Conservation (phyloP, 768 basidiomycete genomes). For the Termitomyces heimii region DNA sequence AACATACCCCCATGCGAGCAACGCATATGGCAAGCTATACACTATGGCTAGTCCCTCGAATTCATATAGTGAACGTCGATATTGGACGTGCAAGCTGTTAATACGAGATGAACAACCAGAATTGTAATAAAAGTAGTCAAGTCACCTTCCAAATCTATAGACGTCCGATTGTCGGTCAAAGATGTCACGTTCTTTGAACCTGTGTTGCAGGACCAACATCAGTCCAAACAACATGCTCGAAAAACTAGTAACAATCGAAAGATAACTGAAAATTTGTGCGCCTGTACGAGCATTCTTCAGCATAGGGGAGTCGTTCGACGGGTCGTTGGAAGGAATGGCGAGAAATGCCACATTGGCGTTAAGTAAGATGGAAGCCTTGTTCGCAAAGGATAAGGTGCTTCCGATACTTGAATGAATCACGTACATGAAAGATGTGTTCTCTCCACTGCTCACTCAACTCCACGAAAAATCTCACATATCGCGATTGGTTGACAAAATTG, state of each 20-base stretch:
- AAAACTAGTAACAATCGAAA: slow-evolving; percentile 36
- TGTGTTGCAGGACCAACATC: too few relatives aligned
- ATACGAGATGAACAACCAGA: not conserved
- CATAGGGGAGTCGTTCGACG: slow-evolving; percentile 21
- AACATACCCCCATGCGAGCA: slow-evolving; percentile 7
- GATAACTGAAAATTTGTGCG: slow-evolving; percentile 35
- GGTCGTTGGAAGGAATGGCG: slow-evolving; percentile 33
- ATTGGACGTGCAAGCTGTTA: not conserved
- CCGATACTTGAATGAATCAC: slow-evolving; percentile 3
- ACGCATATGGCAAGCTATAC: slow-evolving; percentile 7
- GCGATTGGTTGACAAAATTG: slow-evolving; percentile 23
- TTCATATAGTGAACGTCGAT: not conserved
- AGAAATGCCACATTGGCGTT: slow-evolving; percentile 42
- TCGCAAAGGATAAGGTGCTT: too few relatives aligned
- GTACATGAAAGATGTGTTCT: slow-evolving; percentile 37
- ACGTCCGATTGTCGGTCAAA: slow-evolving; percentile 11
- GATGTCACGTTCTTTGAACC: not conserved
- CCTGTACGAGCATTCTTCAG: slow-evolving; percentile 13
- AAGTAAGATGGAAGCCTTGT: slow-evolving; percentile 45
- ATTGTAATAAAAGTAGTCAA: not conserved
- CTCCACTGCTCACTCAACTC: slow-evolving; percentile 32
- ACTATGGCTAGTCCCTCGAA: slow-evolving; percentile 3
- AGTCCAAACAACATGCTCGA: slow-evolving; percentile 27
- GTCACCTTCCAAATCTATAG: not conserved
- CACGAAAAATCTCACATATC: slow-evolving; percentile 32